Evolutionary conservation across 352 stramenopile species (phyloP).

Genomic region (Pythium folliculosum): DNA sequence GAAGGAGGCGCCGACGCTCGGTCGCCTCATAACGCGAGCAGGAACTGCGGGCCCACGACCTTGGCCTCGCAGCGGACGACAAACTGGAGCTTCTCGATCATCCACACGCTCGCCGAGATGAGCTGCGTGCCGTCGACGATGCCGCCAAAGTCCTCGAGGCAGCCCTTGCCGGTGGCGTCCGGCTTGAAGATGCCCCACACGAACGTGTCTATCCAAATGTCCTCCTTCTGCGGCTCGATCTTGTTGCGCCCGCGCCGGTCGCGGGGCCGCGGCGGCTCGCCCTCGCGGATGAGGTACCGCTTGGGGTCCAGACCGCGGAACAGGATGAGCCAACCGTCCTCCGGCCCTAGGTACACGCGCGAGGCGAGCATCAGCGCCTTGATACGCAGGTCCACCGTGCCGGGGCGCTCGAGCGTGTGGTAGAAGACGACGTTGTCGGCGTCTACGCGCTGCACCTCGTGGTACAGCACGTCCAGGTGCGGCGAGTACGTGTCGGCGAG

Average conservation of each 20-base stretch:
- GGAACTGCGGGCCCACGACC: slow-evolving; percentile 43
- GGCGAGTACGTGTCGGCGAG: slow-evolving; percentile 57
- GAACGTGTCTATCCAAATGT: slow-evolving; percentile 75
- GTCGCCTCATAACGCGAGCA: slow-evolving; percentile 28
- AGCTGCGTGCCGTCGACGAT: slow-evolving; percentile 61
- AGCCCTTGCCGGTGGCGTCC: slow-evolving; percentile 43
- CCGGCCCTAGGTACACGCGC: slow-evolving; percentile 46
- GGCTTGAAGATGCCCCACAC: slow-evolving; percentile 66
- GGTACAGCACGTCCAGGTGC: slow-evolving; percentile 56
- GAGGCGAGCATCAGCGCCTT: slow-evolving; percentile 65
- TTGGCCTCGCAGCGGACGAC: slow-evolving; percentile 57
- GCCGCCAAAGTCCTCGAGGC: slow-evolving; percentile 60
- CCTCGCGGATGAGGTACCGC: slow-evolving; percentile 49
- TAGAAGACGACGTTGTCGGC: slow-evolving; percentile 68
- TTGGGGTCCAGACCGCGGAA: slow-evolving; percentile 62
- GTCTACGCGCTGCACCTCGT: slow-evolving; percentile 61
- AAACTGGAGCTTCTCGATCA: slow-evolving; percentile 74
- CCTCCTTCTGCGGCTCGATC: slow-evolving; percentile 45
- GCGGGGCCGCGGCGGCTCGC: slow-evolving; percentile 39
- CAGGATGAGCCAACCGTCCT: slow-evolving; percentile 47
- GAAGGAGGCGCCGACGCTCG: neutral
- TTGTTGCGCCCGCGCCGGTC: slow-evolving; percentile 62
- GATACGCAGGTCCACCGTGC: slow-evolving; percentile 47
- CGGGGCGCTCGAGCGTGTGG: slow-evolving; percentile 62
- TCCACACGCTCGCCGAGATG: slow-evolving; percentile 60